These are phyloP conservation scores for Cryptococcus sp. DNA, from an alignment of 1,284 basidiomycete genomes.

Conservation along the genomic window DNA sequence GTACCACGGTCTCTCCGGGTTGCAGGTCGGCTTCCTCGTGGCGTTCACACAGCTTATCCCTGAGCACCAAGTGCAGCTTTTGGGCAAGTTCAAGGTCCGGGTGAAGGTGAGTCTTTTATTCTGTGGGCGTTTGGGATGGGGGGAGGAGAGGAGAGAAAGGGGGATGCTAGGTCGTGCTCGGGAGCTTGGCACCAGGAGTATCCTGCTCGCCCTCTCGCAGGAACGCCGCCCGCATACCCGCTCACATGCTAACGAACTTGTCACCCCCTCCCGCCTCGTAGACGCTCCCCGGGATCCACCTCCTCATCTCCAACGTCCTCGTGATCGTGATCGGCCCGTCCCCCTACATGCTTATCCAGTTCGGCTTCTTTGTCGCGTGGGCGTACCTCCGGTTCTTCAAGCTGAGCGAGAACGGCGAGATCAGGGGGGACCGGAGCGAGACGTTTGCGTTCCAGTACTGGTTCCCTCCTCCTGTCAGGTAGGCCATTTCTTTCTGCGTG, in stretches of 20 bases:
- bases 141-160: too few species aligned
- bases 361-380: constrained; percentile 95
- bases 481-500: constrained; percentile 30
- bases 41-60: constrained; percentile 97
- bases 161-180: too few species aligned
- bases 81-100: constrained; percentile 77
- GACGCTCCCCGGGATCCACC: constrained; percentile 89
- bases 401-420: constrained; percentile 60
- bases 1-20: constrained; percentile 86
- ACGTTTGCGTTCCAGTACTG: constrained; percentile 94
- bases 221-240: neutral
- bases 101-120: constrained; percentile 68
- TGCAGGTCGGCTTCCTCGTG: constrained; percentile 87
- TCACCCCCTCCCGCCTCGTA: constrained; percentile 43
- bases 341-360: constrained; percentile 95
- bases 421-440: constrained; percentile 82
- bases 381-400: constrained; percentile 96
- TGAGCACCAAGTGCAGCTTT: constrained; percentile 91
- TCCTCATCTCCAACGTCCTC: constrained; percentile 84
- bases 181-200: too few species aligned
- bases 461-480: constrained; percentile 95
- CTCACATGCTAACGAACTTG: neutral
- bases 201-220: too few species aligned
- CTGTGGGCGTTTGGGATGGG: neutral
- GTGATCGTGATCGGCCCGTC: constrained; percentile 83